Evolutionary conservation across 345 rosid species (phyloP).

Genomic region (Pistacia integerrima): DNA sequence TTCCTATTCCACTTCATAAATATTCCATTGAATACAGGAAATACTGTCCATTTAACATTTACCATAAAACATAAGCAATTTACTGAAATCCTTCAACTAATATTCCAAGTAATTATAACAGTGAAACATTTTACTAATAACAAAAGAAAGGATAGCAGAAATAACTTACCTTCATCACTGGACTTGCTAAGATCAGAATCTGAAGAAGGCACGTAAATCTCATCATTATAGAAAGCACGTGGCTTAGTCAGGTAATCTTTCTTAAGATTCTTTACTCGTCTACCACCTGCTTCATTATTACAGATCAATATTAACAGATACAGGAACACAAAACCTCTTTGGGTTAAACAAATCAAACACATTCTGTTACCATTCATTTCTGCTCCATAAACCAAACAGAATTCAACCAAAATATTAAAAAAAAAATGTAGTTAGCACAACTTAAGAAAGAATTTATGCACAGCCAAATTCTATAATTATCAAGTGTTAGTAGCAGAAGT

Average conservation of each 20-base stretch:
- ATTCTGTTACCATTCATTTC: neutral
- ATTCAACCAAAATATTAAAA: neutral
- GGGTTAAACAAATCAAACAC: neutral
- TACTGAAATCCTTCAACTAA: neutral
- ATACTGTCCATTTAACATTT: neutral
- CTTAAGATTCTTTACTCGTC: neutral
- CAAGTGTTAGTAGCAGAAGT: too few relatives aligned
- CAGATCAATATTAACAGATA: too few relatives aligned
- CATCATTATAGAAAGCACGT: constrained; percentile 16
- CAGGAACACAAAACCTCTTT: neutral
- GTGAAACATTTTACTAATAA: neutral
- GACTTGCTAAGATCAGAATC: constrained; percentile 29
- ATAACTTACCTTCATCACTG: neutral
- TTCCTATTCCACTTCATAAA: neutral
- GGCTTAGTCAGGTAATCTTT: neutral
- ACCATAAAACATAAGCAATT: neutral
- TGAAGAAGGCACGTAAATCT: constrained; percentile 22
- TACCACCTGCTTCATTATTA: neutral
- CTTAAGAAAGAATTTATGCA: neutral
- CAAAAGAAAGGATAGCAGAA: neutral
- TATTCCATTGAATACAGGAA: neutral
- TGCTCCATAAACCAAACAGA: neutral
- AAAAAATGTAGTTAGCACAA: neutral
- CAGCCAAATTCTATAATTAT: too few relatives aligned
- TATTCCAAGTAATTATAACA: neutral